Percentiles rank a stretch among this genome's conserved stretches.
Evolutionary conservation across 2,329 filamentous ascomycete species (phyloP).

Genomic region (Monilinia fructigena): DNA sequence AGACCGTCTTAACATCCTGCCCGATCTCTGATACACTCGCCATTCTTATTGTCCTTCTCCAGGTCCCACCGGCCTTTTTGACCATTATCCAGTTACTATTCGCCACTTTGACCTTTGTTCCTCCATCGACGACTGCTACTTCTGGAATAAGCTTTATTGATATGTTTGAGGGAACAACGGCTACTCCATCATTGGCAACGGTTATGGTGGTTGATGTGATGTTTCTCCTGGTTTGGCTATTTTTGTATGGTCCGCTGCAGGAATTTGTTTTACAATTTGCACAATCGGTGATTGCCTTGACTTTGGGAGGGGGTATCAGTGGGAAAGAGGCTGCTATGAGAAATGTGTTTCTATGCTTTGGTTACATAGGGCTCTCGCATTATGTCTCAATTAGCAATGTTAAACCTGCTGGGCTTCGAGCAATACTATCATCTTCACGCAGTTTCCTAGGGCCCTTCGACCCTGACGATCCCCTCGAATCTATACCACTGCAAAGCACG

Average conservation of each 20-base stretch:
- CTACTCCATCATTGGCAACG: conserved; percentile 81
- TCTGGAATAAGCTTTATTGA: conserved; percentile 74
- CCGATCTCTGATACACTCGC: conserved; percentile 93
- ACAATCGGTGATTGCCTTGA: conserved; percentile 90
- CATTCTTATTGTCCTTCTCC: conserved; percentile 92
- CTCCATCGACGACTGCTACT: conserved; percentile 75
- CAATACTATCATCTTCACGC: conserved; percentile 34
- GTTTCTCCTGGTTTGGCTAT: conserved; percentile 81
- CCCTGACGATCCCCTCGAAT: conserved; percentile 50
- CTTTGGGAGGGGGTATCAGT: conserved; percentile 76
- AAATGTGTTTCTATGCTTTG: conserved; percentile 69
- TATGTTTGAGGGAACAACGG: conserved; percentile 83
- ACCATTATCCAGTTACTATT: conserved; percentile 90
- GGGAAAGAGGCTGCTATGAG: conserved; percentile 67
- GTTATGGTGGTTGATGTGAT: conserved; percentile 81
- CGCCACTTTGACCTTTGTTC: conserved; percentile 88
- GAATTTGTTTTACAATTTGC: conserved; percentile 86
- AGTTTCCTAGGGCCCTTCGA: conserved; percentile 35
- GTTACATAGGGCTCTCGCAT: conserved; percentile 54
- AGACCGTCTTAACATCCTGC: conserved; percentile 85
- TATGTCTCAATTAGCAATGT: conserved; percentile 35
- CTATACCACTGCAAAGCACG: conserved; percentile 48
- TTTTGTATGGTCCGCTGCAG: conserved; percentile 83
- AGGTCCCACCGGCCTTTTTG: conserved; percentile 83
- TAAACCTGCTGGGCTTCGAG: conserved; percentile 35